Conservation (phyloP, 306 rosid genomes). For the Rosa chinensis region DNA sequence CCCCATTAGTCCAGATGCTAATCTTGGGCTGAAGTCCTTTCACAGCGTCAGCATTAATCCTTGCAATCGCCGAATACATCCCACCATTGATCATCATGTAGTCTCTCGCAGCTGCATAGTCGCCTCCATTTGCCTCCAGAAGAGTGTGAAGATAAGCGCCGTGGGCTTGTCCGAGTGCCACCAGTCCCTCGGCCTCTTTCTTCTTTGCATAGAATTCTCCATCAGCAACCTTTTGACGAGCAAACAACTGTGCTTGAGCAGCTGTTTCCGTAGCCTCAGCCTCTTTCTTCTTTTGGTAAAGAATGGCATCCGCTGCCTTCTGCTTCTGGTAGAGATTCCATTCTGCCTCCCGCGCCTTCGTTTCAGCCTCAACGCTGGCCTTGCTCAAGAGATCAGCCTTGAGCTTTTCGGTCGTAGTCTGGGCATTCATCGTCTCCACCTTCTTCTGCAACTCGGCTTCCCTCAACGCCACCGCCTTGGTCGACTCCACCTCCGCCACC, state of each 20-base stretch:
- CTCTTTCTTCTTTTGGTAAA: constrained; percentile 21
- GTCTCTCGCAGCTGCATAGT: constrained; percentile 20
- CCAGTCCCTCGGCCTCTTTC: constrained; percentile 29
- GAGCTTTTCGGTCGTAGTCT: constrained; percentile 2
- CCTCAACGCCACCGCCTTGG: constrained; percentile 19
- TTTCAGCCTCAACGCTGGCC: constrained; percentile 13
- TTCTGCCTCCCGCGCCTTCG: constrained; percentile 26
- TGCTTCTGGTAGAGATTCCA: constrained; percentile 26
- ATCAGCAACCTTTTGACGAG: constrained; percentile 29
- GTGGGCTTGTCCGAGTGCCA: constrained; percentile 16
- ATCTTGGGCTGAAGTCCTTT: constrained; percentile 32
- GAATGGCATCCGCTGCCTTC: constrained; percentile 24
- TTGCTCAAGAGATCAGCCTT: constrained; percentile 3
- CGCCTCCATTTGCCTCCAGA: constrained; percentile 6
- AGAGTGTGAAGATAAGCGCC: constrained; percentile 6
- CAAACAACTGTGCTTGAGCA: constrained; percentile 17
- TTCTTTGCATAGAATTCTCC: constrained; percentile 33
- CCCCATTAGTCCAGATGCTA: constrained; percentile 27
- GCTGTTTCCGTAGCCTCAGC: constrained; percentile 21
- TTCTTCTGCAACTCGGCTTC: constrained; percentile 32
- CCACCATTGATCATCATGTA: constrained; percentile 24
- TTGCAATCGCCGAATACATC: constrained; percentile 29
- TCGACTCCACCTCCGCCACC: constrained; percentile 25
- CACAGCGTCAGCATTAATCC: constrained; percentile 20
- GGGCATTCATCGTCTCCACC: constrained; percentile 32